These are phyloP conservation scores for Fusarium begoniae DNA, from an alignment of 2,329 filamentous ascomycete genomes.

Conservation along the genomic window DNA sequence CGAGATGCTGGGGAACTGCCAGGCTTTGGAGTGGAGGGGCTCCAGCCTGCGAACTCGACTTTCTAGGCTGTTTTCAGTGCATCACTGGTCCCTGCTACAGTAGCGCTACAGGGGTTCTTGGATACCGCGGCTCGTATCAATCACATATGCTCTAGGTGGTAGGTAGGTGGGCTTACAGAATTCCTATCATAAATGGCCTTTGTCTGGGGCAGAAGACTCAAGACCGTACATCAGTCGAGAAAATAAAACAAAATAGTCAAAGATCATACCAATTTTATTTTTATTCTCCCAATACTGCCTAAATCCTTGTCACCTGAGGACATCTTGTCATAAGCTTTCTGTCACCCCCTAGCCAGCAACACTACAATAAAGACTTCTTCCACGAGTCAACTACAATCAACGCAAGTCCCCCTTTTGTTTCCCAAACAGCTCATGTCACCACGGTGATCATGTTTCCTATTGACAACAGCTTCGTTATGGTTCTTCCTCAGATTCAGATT, in stretches of 20 bases:
- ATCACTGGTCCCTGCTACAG: conserved; percentile 2
- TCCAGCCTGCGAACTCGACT: not conserved
- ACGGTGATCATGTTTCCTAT: not conserved
- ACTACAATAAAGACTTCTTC: not conserved
- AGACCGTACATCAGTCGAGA: not conserved
- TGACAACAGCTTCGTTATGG: not conserved
- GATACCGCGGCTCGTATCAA: conserved; percentile 27
- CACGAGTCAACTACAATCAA: not conserved
- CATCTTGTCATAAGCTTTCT: not conserved
- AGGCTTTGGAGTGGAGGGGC: conserved; percentile 1
- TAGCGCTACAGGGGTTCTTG: conserved; percentile 15
- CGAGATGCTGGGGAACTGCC: conserved; percentile 33
- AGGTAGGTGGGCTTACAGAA: not conserved
- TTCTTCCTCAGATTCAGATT: not conserved
- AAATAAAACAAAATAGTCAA: not conserved
- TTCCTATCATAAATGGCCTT: not conserved
- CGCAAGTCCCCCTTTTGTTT: not conserved
- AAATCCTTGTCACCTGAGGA: not conserved
- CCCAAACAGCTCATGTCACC: not conserved
- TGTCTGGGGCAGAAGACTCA: not conserved
- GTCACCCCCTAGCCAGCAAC: not conserved
- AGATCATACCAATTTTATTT: not conserved
- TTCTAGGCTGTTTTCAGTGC: conserved; percentile 4
- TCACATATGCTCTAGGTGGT: not conserved
- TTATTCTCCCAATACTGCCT: not conserved